Evolutionary conservation across 1,284 basidiomycete species (phyloP), one percentile per base, ranked within the genome.

Genomic region (Ustilago nuda): DNA sequence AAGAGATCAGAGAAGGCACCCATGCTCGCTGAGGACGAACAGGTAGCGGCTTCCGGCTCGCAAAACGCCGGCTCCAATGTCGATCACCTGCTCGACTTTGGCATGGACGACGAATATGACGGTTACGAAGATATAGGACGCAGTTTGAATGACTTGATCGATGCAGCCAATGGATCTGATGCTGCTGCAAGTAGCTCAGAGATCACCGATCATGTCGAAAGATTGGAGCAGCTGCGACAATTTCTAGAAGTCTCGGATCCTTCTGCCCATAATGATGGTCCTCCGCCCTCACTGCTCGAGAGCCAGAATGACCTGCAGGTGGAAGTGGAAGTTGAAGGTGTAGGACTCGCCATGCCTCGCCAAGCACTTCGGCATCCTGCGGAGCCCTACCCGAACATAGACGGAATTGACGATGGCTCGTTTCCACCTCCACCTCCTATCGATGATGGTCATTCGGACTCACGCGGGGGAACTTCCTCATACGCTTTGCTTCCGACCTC

Each of bases 301-400:
- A 79, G 78, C 46, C 68, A 61, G 7, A 59, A 82, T 39, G 81
- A 82, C 37, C 54, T 81, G 6, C 81, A 82, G 43, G 78, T 82
- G 8, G 81, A 82, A 57, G 80, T 82, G 13, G 72, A 81, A 46
- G 78, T 82, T n/a, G 79, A 77, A n/a, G 81, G 79, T 15, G 81
- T 81, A 2, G 81, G 81, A 2, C 37, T 78, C n/a, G 81, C 79
- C 5, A 64, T 81, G 66, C 81, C 79, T 13, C 61, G 66, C 8
- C 57, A 60, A 13, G 27, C 69, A 2, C 37, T 56, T 27, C 66
- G 74, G 0, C 74, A 72, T 51, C 70, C 75, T 9, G 63, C 61
- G n/a, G 75, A 77, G 27, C 50, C 59, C 8, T 73, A 43, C 11
- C 70, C 70, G 5, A 52, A 54, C 7, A 54, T 57, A 19, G 33